phyloP scores from a whole-genome alignment of 1,284 basidiomycete species.

The Fomitiporia mediterranea region DNA sequence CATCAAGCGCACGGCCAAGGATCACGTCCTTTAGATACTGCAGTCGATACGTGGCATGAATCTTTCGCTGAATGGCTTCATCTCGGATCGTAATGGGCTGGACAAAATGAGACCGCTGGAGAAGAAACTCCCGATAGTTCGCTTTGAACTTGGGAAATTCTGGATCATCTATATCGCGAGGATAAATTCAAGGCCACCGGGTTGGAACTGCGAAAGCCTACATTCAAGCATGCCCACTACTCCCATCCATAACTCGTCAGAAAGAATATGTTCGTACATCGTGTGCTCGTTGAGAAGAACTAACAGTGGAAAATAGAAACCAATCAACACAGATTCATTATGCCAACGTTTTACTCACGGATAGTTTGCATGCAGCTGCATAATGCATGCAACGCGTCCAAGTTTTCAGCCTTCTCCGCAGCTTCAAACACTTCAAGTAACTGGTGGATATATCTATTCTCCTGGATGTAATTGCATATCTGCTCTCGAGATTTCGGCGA shows the following conservation, averaged over 20 bases:
- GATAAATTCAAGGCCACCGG: slow-evolving; percentile 8
- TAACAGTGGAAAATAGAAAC: slow-evolving; percentile 32
- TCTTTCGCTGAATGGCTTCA: slow-evolving; percentile 71
- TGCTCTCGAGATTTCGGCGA: slow-evolving; percentile 68
- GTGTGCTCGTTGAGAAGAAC: slow-evolving; percentile 94
- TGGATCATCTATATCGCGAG: slow-evolving; percentile 72
- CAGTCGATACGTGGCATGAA: slow-evolving; percentile 95
- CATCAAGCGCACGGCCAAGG: slow-evolving; percentile 89
- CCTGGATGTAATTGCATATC: slow-evolving; percentile 79
- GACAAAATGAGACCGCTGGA: slow-evolving; percentile 77
- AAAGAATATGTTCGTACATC: slow-evolving; percentile 92
- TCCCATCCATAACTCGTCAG: slow-evolving; percentile 89
- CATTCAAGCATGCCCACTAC: slow-evolving; percentile 98
- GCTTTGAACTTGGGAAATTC: slow-evolving; percentile 95
- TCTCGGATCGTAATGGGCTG: slow-evolving; percentile 84
- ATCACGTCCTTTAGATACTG: slow-evolving; percentile 98
- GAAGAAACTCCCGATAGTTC: slow-evolving; percentile 91
- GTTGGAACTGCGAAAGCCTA: slow-evolving; percentile 38
- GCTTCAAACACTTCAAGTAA: slow-evolving; percentile 80
- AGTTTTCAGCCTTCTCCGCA: slow-evolving; percentile 89
- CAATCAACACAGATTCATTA: slow-evolving; percentile 2
- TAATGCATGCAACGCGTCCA: slow-evolving; percentile 85
- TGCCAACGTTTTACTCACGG: slow-evolving; percentile 48
- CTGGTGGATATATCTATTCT: slow-evolving; percentile 84
- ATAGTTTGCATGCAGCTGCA: slow-evolving; percentile 95